phyloP scores from a whole-genome alignment of 176 grass and related monocot species.

The Aegilops sharonensis region DNA sequence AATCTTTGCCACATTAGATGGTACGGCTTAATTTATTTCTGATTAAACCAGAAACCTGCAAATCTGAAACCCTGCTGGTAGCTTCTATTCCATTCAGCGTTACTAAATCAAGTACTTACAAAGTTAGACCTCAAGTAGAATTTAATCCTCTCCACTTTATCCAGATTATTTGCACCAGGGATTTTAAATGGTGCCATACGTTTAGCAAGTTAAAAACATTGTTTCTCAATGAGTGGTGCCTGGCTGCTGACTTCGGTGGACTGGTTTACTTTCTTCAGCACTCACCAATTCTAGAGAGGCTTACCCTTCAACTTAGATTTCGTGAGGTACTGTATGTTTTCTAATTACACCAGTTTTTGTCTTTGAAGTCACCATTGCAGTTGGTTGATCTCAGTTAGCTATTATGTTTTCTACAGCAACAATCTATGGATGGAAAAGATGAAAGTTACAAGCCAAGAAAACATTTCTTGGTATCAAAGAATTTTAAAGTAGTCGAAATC shows the following conservation, averaged over 20 bases:
- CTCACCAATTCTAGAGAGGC: conserved; percentile 7
- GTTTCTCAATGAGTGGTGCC: neutral
- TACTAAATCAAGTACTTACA: neutral
- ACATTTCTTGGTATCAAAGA: neutral
- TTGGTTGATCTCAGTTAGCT: neutral
- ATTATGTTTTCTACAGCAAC: neutral
- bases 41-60: neutral
- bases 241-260: neutral
- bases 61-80: neutral
- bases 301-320: neutral
- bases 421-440: neutral
- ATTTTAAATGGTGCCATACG: neutral
- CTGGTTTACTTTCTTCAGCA: conserved; percentile 6
- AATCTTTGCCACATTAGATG: neutral
- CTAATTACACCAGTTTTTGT: neutral
- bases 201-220: conserved; percentile 5
- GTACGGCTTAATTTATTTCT: neutral
- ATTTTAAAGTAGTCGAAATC: neutral
- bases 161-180: neutral
- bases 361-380: neutral
- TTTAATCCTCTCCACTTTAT: neutral
- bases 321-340: neutral
- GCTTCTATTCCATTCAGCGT: neutral
- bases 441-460: neutral
- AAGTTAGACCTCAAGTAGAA: neutral